Evolutionary conservation across 495 filamentous ascomycete species (phyloP), one percentile per base, ranked within the genome.

Genomic region (Aspergillus incahuasiensis): DNA sequence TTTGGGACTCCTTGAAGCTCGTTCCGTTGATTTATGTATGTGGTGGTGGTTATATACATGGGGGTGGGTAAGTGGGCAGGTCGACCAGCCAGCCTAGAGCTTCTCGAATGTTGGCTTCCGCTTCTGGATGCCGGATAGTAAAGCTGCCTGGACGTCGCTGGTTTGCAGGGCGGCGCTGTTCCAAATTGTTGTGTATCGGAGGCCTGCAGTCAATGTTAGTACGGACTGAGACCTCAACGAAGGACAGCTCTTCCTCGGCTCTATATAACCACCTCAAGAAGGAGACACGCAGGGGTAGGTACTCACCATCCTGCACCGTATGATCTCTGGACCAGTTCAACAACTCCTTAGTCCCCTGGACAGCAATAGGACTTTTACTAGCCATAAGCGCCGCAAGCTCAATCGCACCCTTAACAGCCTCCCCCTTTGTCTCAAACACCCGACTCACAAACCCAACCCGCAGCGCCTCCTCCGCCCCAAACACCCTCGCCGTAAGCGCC

Each of bases 331-430:
- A 86, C 63, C 84, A 92, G 71, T 97, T 96, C 68, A 98, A 65
- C 48, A 97, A 64, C 69, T 95, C 87, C 77, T 98, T 98, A 19
- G 94, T 97, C 4, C 91, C 88, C 73, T 92, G 86, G 58, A 95
- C 89, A 0, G 91, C 94, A 20, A 98, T 83, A 0, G 94, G 94
- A 63, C 89, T 95, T 80, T 97, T 97, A 5, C 64, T 70, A 34
- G 88, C 87, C 16, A 97, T 82, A 63, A 85, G 55, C 12, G 59
- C 68, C 7, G 88, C 91, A 65, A 91, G 54, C 68, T 84, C 78
- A 55, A 92, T 19, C 1, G 83, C 92, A 34, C 78, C 78, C 39
- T 74, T 67, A 25, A 92, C 63, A 5, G 84, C 80, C 43, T 77
- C 79, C 21, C 75, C 74, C 69, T 90, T 90, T 19, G 66, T 77